Evolutionary conservation across 257 asterid species (phyloP).

Genomic region (Knoxia roxburghii): DNA sequence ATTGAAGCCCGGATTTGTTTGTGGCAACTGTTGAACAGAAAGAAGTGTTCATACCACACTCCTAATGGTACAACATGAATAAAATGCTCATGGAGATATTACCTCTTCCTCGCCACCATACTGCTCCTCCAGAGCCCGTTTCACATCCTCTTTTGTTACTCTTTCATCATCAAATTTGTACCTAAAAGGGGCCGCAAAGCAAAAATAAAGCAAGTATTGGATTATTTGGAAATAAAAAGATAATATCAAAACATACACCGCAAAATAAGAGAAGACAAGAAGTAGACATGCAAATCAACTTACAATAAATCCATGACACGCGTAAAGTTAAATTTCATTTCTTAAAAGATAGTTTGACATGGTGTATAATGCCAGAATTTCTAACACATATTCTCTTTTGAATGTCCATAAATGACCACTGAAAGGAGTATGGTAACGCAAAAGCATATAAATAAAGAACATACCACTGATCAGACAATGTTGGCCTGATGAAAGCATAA

Average conservation of each 20-base stretch:
- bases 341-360: neutral
- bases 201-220: neutral
- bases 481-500: slow-evolving; percentile 97
- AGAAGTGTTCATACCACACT: slow-evolving; percentile 15
- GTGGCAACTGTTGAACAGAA: slow-evolving; percentile 60
- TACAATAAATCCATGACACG: neutral
- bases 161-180: slow-evolving; percentile 96
- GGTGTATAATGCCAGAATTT: neutral
- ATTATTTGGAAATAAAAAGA: neutral
- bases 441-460: neutral
- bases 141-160: slow-evolving; percentile 92
- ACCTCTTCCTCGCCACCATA: slow-evolving; percentile 99
- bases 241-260: neutral
- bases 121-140: slow-evolving; percentile 95
- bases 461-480: slow-evolving; percentile 89
- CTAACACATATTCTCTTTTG: neutral
- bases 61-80: slow-evolving; percentile 4
- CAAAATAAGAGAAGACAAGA: neutral
- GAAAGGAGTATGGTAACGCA: neutral
- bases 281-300: neutral
- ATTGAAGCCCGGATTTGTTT: slow-evolving; percentile 95
- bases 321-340: neutral
- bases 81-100: neutral
- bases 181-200: slow-evolving; percentile 46
- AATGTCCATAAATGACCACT: neutral